Conservation (phyloP, 345 rosid species). For the Euphorbia tirucalli region DNA sequence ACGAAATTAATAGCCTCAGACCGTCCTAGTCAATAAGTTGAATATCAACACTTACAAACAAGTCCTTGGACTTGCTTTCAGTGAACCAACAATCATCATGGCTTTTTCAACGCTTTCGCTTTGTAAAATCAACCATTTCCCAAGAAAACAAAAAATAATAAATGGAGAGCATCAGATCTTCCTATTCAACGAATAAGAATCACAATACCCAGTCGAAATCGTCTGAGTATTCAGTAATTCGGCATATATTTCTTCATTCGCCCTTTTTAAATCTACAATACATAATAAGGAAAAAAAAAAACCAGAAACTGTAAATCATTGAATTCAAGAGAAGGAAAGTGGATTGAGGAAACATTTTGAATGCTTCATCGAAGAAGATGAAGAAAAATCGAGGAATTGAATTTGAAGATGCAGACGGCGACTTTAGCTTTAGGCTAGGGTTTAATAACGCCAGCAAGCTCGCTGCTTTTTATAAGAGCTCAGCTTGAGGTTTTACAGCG, state of each 20-base stretch:
- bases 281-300: neutral
- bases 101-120: no score
- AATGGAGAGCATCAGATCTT: slow-evolving; percentile 49
- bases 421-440: neutral
- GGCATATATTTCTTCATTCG: slow-evolving; percentile 35
- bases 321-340: no score
- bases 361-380: no score
- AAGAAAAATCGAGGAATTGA: neutral
- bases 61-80: slow-evolving; percentile 18
- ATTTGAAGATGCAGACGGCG: neutral
- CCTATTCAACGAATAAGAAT: slow-evolving; percentile 38
- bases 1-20: slow-evolving; percentile 56
- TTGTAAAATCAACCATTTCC: no score
- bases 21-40: slow-evolving; percentile 59
- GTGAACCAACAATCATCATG: slow-evolving; percentile 21
- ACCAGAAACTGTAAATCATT: neutral
- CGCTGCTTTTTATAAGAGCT: neutral
- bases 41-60: slow-evolving; percentile 34
- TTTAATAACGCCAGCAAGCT: no score
- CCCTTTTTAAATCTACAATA: slow-evolving; percentile 1
- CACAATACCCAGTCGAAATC: slow-evolving; percentile 21
- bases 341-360: no score
- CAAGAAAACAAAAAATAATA: no score
- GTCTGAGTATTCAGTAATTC: slow-evolving; percentile 23
- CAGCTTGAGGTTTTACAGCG: neutral